Evolutionary conservation across 345 rosid species (phyloP).

Genomic region (Chamaenerion angustifolium): DNA sequence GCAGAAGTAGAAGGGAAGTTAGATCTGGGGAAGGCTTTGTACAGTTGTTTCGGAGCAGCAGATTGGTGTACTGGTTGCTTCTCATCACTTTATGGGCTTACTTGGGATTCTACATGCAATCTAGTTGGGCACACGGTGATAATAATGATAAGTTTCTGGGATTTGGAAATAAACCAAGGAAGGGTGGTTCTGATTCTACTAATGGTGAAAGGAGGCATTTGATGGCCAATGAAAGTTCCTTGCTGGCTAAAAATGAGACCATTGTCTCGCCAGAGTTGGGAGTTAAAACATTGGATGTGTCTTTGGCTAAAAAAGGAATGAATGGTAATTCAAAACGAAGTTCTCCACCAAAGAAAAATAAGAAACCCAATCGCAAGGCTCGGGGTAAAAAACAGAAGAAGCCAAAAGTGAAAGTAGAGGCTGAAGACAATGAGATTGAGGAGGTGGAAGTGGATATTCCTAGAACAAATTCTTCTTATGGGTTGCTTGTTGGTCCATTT

Average conservation of each 20-base stretch:
- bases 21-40: conserved; percentile 37
- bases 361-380: conserved; percentile 27
- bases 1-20: conserved; percentile 66
- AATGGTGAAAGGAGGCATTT: conserved; percentile 28
- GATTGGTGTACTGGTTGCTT: conserved; percentile 78
- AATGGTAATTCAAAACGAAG: conserved; percentile 18
- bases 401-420: conserved; percentile 22
- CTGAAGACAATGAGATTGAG: conserved; percentile 26
- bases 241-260: conserved; percentile 26
- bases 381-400: conserved; percentile 30
- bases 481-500: conserved; percentile 82
- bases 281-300: conserved; percentile 32
- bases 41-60: conserved; percentile 73
- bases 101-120: conserved; percentile 89
- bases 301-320: conserved; percentile 38
- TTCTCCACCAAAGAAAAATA: conserved; percentile 34
- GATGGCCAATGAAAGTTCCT: conserved; percentile 35
- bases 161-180: conserved; percentile 40
- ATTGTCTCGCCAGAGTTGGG: conserved; percentile 12
- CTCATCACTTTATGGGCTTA: conserved; percentile 94
- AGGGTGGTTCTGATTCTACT: conserved; percentile 18
- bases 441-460: conserved; percentile 52
- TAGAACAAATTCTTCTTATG: conserved; percentile 47
- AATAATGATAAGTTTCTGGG: conserved; percentile 56
- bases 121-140: conserved; percentile 92